Evolutionary conservation across 2,329 filamentous ascomycete species (phyloP).

Genomic region (Monosporascus ibericus): DNA sequence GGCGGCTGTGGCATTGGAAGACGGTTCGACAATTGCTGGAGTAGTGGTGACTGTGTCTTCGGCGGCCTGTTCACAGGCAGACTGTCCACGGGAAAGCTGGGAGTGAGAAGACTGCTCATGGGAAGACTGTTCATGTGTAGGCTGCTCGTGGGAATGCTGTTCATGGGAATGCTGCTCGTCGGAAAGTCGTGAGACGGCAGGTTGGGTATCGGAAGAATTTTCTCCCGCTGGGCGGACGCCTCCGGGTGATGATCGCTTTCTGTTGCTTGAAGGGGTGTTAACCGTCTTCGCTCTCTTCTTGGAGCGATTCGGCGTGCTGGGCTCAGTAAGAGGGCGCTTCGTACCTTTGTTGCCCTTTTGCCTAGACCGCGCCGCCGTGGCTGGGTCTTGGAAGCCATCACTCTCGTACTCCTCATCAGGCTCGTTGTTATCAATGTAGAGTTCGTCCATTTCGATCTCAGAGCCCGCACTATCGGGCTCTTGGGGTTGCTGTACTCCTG

Average conservation of each 20-base stretch:
- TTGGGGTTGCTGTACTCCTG: slow-evolving; percentile 16
- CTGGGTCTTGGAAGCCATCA: slow-evolving; percentile 8
- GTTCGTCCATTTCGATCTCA: slow-evolving; percentile 20
- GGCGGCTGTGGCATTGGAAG: neutral
- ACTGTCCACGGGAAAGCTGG: too few species aligned
- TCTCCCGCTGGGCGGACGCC: neutral
- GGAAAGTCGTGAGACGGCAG: neutral
- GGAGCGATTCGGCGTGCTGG: slow-evolving; percentile 2
- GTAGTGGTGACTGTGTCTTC: neutral
- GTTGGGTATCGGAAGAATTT: neutral
- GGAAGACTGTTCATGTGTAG: too few species aligned
- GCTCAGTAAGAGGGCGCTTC: slow-evolving; percentile 9
- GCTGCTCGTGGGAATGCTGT: neutral
- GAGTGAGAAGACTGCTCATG: too few species aligned
- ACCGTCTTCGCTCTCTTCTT: slow-evolving; percentile 10
- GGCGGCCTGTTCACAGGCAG: too few species aligned
- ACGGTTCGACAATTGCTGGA: neutral
- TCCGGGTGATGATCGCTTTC: neutral
- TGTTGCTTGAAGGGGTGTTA: slow-evolving; percentile 16
- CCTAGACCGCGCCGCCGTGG: slow-evolving; percentile 1
- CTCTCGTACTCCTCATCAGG: slow-evolving; percentile 14
- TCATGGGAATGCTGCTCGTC: neutral
- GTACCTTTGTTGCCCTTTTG: slow-evolving; percentile 17
- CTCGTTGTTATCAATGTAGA: slow-evolving; percentile 20
- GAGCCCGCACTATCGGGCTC: slow-evolving; percentile 18